A percentile compares a stretch with the other conserved stretches of the same genome.
phyloP scores from a whole-genome alignment of 768 basidiomycete species.

The Hygrocybe coccinea region DNA sequence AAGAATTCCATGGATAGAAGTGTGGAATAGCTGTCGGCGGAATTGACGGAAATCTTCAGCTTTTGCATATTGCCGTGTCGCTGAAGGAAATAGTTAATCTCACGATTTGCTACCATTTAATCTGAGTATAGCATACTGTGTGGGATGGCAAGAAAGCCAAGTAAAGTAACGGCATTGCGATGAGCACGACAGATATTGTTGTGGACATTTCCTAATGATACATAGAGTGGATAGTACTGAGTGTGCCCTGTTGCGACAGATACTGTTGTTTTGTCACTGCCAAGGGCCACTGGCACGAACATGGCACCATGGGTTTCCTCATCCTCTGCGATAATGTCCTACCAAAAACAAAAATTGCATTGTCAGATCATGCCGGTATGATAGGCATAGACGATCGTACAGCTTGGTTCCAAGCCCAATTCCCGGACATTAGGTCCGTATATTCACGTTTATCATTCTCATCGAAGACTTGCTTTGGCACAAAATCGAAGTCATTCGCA shows the following conservation, averaged over 20 bases:
- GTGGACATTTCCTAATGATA: slow-evolving; percentile 29
- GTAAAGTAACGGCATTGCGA: slow-evolving; percentile 23
- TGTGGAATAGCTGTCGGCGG: slow-evolving; percentile 28
- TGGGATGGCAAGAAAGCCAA: slow-evolving; percentile 29
- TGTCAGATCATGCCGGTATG: no score
- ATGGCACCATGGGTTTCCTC: slow-evolving; percentile 22
- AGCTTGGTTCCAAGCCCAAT: slow-evolving; percentile 33
- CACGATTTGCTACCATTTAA: neutral
- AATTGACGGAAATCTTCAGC: slow-evolving; percentile 24
- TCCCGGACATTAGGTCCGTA: slow-evolving; percentile 36
- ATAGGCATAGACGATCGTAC: slow-evolving; percentile 16
- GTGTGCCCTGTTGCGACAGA: slow-evolving; percentile 35
- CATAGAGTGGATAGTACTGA: slow-evolving; percentile 34
- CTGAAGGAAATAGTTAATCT: neutral
- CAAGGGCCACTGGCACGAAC: slow-evolving; percentile 32
- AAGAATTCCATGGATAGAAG: slow-evolving; percentile 22
- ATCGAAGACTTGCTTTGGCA: slow-evolving; percentile 26
- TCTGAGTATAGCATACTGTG: slow-evolving; percentile 19
- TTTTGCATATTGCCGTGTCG: slow-evolving; percentile 8
- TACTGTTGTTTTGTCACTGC: slow-evolving; percentile 37
- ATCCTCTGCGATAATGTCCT: slow-evolving; percentile 14
- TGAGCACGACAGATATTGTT: slow-evolving; percentile 31
- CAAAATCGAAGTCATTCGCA: slow-evolving; percentile 28
- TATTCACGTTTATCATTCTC: slow-evolving; percentile 22
- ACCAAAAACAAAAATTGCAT: no score